Base-by-base conservation (phyloP, 345 rosid species). In the Syzygium grande region DNA sequence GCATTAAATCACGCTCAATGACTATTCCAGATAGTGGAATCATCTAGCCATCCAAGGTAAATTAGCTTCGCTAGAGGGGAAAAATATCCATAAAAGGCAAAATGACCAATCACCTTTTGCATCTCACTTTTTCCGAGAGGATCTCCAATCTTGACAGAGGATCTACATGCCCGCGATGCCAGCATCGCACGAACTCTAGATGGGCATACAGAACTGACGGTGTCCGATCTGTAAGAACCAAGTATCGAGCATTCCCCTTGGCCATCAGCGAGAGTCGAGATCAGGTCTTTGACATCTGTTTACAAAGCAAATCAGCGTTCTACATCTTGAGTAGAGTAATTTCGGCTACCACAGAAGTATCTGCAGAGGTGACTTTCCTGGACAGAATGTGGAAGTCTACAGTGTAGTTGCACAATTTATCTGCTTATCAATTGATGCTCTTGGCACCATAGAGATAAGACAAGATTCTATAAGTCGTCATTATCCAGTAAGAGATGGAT, bases 121-220 rank as follows among this genome's bases (percentile, higher is more conserved):
- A 98, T 98, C 91, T 96, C 97, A 87, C 89, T 94, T 93, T 91
- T 95, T 87, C 98, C 93, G 1, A 98, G 96, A 68, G 99, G 87
- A 90, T 98, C 99, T 84, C 99, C 99, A 41, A 98, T 92, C 99
- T 89, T 94, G 80, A 98, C 90, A 9, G 99, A 98, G 41, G 98
- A 96, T 90, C 94, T 92, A 91, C 99, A 98, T 15, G 99, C 99
- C 53, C 98, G 95, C 5, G 96, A 95, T 51, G 99, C 99, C 86
- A 96, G 89, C 98, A 98, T 96, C 53, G 96, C 93, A 65, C 96
- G 98, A 63, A 98, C 99, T 93, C 98, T 91, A 49, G 98, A 85
- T 78, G 99, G 99, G 91, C 99, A 98, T 53, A 96, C 91, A 51
- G 99, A 98, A 89, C 92, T 95, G 25, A 91, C 83, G 78, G 96